phyloP scores from a whole-genome alignment of 75 land plant species.

The Adiantum capillusveneris region DNA sequence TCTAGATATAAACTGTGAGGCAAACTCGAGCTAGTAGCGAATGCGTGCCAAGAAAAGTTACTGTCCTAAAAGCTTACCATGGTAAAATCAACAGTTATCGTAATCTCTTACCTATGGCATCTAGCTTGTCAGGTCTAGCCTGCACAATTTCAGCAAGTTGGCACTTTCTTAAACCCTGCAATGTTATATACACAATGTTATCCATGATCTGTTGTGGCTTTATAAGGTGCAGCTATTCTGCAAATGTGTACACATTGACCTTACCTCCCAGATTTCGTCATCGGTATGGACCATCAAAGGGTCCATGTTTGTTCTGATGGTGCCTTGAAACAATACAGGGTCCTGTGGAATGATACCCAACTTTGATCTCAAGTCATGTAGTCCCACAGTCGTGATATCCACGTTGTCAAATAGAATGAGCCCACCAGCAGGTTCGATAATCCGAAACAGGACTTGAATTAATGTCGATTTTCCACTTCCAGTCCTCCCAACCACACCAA shows the following conservation, averaged over 20 bases:
- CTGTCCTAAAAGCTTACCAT: too few species aligned
- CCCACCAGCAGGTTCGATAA: conserved; percentile 67
- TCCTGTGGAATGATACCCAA: conserved; percentile 85
- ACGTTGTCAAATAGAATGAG: conserved; percentile 59
- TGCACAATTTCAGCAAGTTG: conserved; percentile 69
- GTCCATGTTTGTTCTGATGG: conserved; percentile 69
- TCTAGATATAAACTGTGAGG: too few species aligned
- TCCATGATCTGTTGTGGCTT: background rate
- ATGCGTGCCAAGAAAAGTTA: too few species aligned
- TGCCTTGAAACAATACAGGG: conserved; percentile 71
- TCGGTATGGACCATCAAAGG: conserved; percentile 69
- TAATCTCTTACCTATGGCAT: conserved; percentile 49
- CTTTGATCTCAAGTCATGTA: conserved; percentile 69
- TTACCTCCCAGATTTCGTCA: conserved; percentile 75
- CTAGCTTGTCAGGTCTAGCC: conserved; percentile 49
- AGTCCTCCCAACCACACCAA: conserved; percentile 83
- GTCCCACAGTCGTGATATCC: conserved; percentile 68
- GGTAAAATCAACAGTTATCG: too few species aligned
- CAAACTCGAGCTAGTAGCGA: too few species aligned
- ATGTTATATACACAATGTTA: conserved; percentile 1
- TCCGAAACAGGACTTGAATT: conserved; percentile 75
- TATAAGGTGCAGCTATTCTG: background rate
- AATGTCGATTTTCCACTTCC: conserved; percentile 94
- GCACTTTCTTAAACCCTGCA: conserved; percentile 74
- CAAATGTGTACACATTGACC: background rate